A percentile compares a stretch with the other conserved stretches of the same genome.
phyloP scores from a whole-genome alignment of 2,329 filamentous ascomycete genomes.

The Pochonia chlamydosporia region DNA sequence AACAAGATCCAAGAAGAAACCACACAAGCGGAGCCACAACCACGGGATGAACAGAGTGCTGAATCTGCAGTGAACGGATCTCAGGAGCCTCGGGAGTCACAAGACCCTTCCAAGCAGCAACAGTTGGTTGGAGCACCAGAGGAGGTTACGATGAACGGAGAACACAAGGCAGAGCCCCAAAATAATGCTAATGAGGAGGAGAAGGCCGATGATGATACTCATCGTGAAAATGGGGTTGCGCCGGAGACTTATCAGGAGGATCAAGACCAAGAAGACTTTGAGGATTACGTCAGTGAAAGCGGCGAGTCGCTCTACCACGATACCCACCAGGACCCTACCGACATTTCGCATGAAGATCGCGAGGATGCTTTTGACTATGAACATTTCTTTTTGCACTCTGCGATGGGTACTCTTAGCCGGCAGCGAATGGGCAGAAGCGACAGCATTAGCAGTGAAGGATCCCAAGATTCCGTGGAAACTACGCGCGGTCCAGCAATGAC shows the following conservation, averaged over 20 bases:
- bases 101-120: too few relatives aligned
- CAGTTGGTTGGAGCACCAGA: neutral
- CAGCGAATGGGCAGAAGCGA: slow-evolving; percentile 18
- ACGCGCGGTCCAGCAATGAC: slow-evolving; percentile 40
- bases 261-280: slow-evolving; percentile 3
- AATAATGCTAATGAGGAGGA: neutral
- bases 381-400: slow-evolving; percentile 90
- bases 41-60: slow-evolving; percentile 3
- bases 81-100: neutral
- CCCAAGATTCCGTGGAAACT: slow-evolving; percentile 57
- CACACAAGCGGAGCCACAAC: slow-evolving; percentile 5
- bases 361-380: slow-evolving; percentile 96
- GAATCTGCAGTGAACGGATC: neutral
- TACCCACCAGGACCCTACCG: slow-evolving; percentile 43
- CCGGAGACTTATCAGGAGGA: slow-evolving; percentile 17
- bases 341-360: slow-evolving; percentile 79
- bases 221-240: slow-evolving; percentile 2
- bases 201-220: too few relatives aligned
- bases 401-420: slow-evolving; percentile 69
- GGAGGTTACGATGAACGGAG: neutral
- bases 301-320: slow-evolving; percentile 60
- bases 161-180: neutral
- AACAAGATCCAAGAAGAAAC: neutral
- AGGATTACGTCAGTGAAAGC: slow-evolving; percentile 51
- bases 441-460: slow-evolving; percentile 50